Base-by-base conservation (phyloP, 192 early-diverging fungal genomes). In the Mortierella antarctica region DNA sequence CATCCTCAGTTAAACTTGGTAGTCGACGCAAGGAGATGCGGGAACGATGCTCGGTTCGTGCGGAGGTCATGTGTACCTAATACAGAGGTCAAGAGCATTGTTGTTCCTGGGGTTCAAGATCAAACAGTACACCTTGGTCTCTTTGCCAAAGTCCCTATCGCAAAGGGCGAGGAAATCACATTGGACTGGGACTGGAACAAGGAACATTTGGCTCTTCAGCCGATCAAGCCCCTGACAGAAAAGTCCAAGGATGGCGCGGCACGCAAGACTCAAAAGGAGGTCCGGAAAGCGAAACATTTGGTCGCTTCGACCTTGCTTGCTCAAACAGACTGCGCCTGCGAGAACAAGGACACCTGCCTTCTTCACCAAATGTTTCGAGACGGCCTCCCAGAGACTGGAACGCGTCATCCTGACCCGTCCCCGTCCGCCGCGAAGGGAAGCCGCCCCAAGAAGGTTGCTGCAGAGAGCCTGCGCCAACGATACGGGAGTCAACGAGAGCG, bases 161-260 rank as follows among this genome's bases (percentile, higher is more conserved):
- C 63, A 46, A 83, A 88, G 23, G 91, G 89, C 57, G 84, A 91
- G 53, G 92, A 94, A 69, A 86, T 94, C 57, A 93, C 92, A 7
- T 48, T 93, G 9, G 88, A 84, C 13, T 94, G 93, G 93, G 77
- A 88, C n/a, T 94, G 91, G 91, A 88, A 91, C 51, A 56, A 59
- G 13, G 85, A 85, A 9, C 87, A 88, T 67, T 54, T 67, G 31
- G 82, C 83, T 5, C 70, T 84, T 47, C 73, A 78, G 56, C 56
- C 83, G 5, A 73, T 82, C 52, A 65, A 66, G 23, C 53, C 77
- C 23, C 58, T 53, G 15, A 31, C 52, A 20, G 70, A 74, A 62
- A 75, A 79, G 48, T 62, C 73, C n/a, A 77, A 74, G 53, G 67
- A 73, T 18, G 44, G 54, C 0, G 57, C 45, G 20, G 57, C 53